phyloP scores from a whole-genome alignment of 2,329 filamentous ascomycete species.

The Microdochium bolleyi region DNA sequence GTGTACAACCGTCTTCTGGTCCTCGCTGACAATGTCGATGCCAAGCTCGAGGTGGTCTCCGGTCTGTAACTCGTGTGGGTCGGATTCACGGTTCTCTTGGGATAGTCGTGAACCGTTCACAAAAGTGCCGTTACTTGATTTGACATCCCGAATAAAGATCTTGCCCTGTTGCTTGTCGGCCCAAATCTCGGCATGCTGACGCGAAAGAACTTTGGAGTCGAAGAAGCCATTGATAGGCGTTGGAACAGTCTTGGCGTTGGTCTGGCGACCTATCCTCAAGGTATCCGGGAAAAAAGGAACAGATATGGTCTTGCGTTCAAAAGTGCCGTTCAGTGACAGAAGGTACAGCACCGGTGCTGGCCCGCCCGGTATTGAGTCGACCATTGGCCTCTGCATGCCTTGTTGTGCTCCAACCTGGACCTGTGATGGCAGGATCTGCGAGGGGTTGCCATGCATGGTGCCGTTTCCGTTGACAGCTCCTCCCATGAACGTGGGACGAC shows the following conservation, averaged over 20 bases:
- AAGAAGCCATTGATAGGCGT: slow-evolving; percentile 92
- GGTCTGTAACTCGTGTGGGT: slow-evolving; percentile 86
- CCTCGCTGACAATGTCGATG: slow-evolving; percentile 97
- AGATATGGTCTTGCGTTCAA: slow-evolving; percentile 92
- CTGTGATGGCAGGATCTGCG: slow-evolving; percentile 27
- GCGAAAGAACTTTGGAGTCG: slow-evolving; percentile 93
- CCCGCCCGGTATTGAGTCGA: slow-evolving; percentile 53
- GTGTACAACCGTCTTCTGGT: slow-evolving; percentile 96
- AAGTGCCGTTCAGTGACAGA: slow-evolving; percentile 87
- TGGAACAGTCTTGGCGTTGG: slow-evolving; percentile 91
- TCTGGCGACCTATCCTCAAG: slow-evolving; percentile 88
- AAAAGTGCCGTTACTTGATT: slow-evolving; percentile 97
- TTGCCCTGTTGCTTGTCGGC: slow-evolving; percentile 74
- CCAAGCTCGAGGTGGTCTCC: slow-evolving; percentile 90
- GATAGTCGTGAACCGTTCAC: slow-evolving; percentile 89
- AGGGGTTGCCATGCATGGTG: slow-evolving; percentile 26
- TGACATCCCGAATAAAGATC: slow-evolving; percentile 93
- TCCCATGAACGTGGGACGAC: slow-evolving; percentile 12
- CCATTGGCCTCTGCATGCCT: slow-evolving; percentile 54
- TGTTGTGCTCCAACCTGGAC: slow-evolving; percentile 31
- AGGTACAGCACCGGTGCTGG: slow-evolving; percentile 76
- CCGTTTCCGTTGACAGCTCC: slow-evolving; percentile 35
- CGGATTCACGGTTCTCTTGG: slow-evolving; percentile 90
- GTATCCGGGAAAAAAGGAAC: slow-evolving; percentile 94
- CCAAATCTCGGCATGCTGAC: slow-evolving; percentile 95